Evolutionary conservation across 1,284 basidiomycete genomes (phyloP).

Genomic region (Malassezia pachydermatis): DNA sequence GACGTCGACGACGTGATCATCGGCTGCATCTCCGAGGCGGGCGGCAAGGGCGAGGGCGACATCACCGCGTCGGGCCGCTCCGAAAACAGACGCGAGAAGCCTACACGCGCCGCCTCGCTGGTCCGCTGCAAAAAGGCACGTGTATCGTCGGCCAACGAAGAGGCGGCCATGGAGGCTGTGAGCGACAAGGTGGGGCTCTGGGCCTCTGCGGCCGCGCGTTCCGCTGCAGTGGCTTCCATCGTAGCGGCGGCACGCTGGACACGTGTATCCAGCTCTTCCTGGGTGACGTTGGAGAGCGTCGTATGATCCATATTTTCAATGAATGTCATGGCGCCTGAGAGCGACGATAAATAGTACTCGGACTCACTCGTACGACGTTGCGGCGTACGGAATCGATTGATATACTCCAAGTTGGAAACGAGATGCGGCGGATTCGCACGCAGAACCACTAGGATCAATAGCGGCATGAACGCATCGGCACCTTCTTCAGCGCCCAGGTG

Average conservation of each 20-base stretch:
- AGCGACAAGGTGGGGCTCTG: constrained; percentile 9
- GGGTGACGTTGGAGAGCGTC: constrained; percentile 77
- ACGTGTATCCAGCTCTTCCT: constrained; percentile 71
- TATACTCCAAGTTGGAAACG: constrained; percentile 81
- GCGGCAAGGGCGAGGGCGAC: background rate
- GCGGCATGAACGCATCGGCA: constrained; percentile 82
- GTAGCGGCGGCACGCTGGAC: constrained; percentile 13
- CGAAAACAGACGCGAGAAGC: constrained; percentile 35
- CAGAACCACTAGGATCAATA: constrained; percentile 86
- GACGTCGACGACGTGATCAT: background rate
- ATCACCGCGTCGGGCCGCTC: constrained; percentile 34
- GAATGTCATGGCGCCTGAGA: constrained; percentile 77
- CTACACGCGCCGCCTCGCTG: constrained; percentile 41
- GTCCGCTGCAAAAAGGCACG: constrained; percentile 43
- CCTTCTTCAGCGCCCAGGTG: constrained; percentile 55
- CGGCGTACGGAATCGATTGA: constrained; percentile 84
- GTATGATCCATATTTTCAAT: constrained; percentile 95
- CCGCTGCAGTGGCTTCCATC: constrained; percentile 2
- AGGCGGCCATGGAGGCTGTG: constrained; percentile 8
- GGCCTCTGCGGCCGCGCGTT: background rate
- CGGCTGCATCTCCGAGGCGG: background rate
- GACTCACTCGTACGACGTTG: constrained; percentile 83
- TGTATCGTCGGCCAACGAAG: constrained; percentile 40
- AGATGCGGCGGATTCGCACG: constrained; percentile 86
- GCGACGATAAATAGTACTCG: constrained; percentile 89